A percentile compares a stretch with the other conserved stretches of the same genome.
These are phyloP conservation scores for Aspergillus tamarii DNA, from an alignment of 2,329 filamentous ascomycete species.

Conservation along the genomic window DNA sequence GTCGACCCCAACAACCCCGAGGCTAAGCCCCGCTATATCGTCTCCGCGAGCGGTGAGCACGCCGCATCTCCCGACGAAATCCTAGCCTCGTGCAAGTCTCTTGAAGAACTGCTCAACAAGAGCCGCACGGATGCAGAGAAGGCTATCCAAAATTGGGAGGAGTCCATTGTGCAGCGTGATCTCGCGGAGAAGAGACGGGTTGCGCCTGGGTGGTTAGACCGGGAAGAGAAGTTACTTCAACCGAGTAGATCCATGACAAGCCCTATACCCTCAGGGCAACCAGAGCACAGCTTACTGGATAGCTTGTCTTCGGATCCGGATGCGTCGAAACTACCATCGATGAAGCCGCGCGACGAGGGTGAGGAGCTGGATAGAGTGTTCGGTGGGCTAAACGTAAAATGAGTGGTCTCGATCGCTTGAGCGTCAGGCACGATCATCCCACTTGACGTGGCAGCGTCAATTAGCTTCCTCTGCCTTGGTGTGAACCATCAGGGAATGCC, in stretches of 20 bases:
- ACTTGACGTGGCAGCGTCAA: not conserved
- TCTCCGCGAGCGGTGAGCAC: slow-evolving; percentile 76
- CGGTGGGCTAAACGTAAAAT: slow-evolving; percentile 52
- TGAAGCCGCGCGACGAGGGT: slow-evolving; percentile 50
- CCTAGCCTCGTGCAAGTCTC: slow-evolving; percentile 74
- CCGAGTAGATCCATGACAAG: slow-evolving; percentile 40
- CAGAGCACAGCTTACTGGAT: slow-evolving; percentile 40
- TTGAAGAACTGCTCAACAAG: slow-evolving; percentile 74
- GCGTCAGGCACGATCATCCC: not conserved
- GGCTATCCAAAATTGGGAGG: slow-evolving; percentile 71
- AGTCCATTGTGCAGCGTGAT: slow-evolving; percentile 61
- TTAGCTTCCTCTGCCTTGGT: not conserved
- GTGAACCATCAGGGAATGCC: not conserved
- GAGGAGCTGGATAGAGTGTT: slow-evolving; percentile 59
- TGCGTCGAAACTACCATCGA: slow-evolving; percentile 39
- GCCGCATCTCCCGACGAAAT: slow-evolving; percentile 88
- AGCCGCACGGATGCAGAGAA: slow-evolving; percentile 68
- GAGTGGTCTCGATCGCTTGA: slow-evolving; percentile 8
- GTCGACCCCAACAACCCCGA: slow-evolving; percentile 51
- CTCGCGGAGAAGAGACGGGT: slow-evolving; percentile 65
- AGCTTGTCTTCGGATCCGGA: slow-evolving; percentile 39
- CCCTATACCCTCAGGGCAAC: slow-evolving; percentile 17
- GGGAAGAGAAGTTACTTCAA: slow-evolving; percentile 62
- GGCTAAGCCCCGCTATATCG: slow-evolving; percentile 68
- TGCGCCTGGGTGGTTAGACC: slow-evolving; percentile 67